A percentile compares a stretch with the other conserved stretches of the same genome.
Evolutionary conservation across 2,329 filamentous ascomycete species (phyloP).

Genomic region (Torrubiellomyces zombiae): DNA sequence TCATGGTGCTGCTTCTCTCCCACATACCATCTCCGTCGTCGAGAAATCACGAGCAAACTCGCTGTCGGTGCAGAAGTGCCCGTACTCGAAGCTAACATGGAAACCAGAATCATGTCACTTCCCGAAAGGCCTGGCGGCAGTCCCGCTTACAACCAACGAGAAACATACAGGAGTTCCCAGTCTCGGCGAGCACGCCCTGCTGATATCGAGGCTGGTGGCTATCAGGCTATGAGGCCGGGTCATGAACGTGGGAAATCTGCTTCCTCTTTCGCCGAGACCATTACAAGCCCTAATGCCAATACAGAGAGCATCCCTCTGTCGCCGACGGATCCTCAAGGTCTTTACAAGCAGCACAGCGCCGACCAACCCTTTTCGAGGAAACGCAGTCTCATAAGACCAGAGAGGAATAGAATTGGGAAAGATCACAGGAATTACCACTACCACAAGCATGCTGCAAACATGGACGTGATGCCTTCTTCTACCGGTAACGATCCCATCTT

Average conservation of each 20-base stretch:
- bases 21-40: too few species aligned
- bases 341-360: constrained; percentile 12
- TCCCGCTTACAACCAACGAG: constrained; percentile 43
- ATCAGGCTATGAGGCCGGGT: constrained; percentile 22
- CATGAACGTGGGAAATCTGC: constrained; percentile 40
- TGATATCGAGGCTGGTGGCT: constrained; percentile 53
- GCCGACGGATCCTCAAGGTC: constrained; percentile 19
- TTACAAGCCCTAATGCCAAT: constrained; percentile 34
- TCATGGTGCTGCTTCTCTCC: too few species aligned
- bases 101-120: constrained; percentile 43
- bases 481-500: constrained; percentile 82
- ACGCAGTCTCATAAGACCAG: constrained; percentile 75
- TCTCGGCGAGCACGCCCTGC: constrained; percentile 47
- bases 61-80: too few species aligned
- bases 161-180: constrained; percentile 50
- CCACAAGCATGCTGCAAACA: constrained; percentile 82
- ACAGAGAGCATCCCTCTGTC: constrained; percentile 40
- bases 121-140: constrained; percentile 48
- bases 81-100: too few species aligned
- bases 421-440: constrained; percentile 95
- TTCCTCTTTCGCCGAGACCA: constrained; percentile 42
- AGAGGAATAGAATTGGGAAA: constrained; percentile 68
- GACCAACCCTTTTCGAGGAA: constrained; percentile 44
- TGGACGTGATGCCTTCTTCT: constrained; percentile 76
- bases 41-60: too few species aligned